phyloP scores from a whole-genome alignment of 352 stramenopile genomes.

The Hyaloperonospora arabidopsidis region DNA sequence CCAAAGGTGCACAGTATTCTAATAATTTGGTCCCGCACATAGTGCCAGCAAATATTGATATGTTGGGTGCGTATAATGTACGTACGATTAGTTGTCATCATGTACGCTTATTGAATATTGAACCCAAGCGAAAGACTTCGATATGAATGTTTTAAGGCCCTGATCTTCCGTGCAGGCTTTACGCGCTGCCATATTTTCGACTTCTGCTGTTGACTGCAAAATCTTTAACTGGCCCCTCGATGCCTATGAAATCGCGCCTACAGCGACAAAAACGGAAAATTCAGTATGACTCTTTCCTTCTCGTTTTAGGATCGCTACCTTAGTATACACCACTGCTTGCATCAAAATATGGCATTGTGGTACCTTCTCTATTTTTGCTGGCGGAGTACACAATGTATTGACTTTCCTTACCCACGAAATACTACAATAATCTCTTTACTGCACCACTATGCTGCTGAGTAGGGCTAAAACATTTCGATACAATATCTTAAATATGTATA shows the following conservation, averaged over 20 bases:
- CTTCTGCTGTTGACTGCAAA: background rate
- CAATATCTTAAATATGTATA: slow-evolving; percentile 2
- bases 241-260: background rate
- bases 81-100: slow-evolving; percentile 1
- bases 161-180: too few relatives aligned
- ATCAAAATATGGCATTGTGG: too few relatives aligned
- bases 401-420: background rate
- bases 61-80: slow-evolving; percentile 7
- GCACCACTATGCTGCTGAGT: background rate
- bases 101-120: background rate
- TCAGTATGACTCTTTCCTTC: background rate
- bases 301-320: slow-evolving; percentile 3
- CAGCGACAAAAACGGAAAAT: background rate
- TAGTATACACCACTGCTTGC: too few relatives aligned
- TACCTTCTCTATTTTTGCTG: background rate
- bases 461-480: slow-evolving; percentile 7
- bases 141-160: background rate
- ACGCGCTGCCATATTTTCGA: too few relatives aligned
- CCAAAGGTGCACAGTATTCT: background rate
- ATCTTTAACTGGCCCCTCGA: background rate
- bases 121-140: background rate
- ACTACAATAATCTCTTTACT: background rate
- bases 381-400: background rate
- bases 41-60: slow-evolving; percentile 3
- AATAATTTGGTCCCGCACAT: slow-evolving; percentile 4